phyloP scores from a whole-genome alignment of 2,329 filamentous ascomycete genomes.

The Pseudogymnoascus verrucosus region DNA sequence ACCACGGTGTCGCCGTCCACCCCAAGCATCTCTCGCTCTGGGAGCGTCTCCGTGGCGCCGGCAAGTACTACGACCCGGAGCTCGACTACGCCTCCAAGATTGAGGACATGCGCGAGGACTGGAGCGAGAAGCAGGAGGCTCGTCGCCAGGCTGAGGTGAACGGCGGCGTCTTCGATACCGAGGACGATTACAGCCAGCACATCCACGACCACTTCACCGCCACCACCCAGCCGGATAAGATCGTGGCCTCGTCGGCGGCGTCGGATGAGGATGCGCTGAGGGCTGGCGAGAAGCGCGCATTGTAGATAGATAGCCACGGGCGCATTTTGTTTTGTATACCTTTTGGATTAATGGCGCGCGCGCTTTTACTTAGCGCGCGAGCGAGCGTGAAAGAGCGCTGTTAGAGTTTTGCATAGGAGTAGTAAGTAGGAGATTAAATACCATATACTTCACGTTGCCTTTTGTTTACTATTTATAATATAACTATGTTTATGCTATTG shows the following conservation, averaged over 20 bases:
- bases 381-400: neutral
- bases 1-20: conserved; percentile 90
- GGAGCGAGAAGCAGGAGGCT: conserved; percentile 44
- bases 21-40: conserved; percentile 79
- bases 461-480: neutral
- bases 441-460: neutral
- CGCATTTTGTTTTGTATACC: neutral
- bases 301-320: neutral
- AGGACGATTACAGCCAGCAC: conserved; percentile 20
- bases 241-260: neutral
- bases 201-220: conserved; percentile 20
- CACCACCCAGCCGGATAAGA: neutral
- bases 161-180: conserved; percentile 11
- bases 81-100: conserved; percentile 79
- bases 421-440: neutral
- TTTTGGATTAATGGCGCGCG: neutral
- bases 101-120: conserved; percentile 65
- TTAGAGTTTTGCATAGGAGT: neutral
- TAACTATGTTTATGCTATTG: neutral
- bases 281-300: neutral
- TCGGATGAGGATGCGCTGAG: neutral
- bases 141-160: conserved; percentile 23
- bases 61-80: conserved; percentile 76
- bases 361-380: neutral
- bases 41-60: conserved; percentile 71